Conservation (phyloP, 148 eudicot species). For the Persicaria maculosa region DNA sequence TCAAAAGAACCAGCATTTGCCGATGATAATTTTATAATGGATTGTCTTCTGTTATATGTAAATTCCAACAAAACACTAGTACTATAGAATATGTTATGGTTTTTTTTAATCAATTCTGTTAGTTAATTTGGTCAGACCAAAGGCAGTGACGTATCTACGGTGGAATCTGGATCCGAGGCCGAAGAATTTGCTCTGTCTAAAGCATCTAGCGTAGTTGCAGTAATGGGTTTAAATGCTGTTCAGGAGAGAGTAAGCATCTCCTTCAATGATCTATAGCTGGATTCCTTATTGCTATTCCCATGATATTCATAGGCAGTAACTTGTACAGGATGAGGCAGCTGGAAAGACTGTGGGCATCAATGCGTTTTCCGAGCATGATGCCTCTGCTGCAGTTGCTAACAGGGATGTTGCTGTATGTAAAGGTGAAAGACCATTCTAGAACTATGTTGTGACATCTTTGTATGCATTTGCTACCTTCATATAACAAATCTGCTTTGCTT, state of each 20-base stretch:
- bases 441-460: not conserved
- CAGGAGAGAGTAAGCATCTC: slow-evolving; percentile 42
- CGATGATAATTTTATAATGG: slow-evolving; percentile 25
- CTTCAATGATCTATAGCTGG: not conserved
- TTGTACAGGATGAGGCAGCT: slow-evolving; percentile 25
- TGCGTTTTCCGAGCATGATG: slow-evolving; percentile 21
- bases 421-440: not conserved
- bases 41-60: not conserved
- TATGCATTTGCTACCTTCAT: not conserved
- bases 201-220: slow-evolving; percentile 20
- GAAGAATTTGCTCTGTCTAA: slow-evolving; percentile 34
- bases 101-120: not conserved
- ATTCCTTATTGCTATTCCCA: not conserved
- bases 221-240: slow-evolving; percentile 25
- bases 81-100: not conserved
- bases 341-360: slow-evolving; percentile 15
- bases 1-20: slow-evolving; percentile 21
- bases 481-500: not conserved
- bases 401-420: slow-evolving; percentile 26
- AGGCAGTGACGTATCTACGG: slow-evolving; percentile 23
- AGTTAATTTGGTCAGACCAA: slow-evolving; percentile 29
- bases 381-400: slow-evolving; percentile 25
- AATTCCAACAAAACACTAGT: not conserved
- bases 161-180: slow-evolving; percentile 49
- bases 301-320: not conserved